Evolutionary conservation across 805 yeast genomes (phyloP), one percentile per base, ranked within the genome.

Genomic region (Teunomyces barrocoloradensis): DNA sequence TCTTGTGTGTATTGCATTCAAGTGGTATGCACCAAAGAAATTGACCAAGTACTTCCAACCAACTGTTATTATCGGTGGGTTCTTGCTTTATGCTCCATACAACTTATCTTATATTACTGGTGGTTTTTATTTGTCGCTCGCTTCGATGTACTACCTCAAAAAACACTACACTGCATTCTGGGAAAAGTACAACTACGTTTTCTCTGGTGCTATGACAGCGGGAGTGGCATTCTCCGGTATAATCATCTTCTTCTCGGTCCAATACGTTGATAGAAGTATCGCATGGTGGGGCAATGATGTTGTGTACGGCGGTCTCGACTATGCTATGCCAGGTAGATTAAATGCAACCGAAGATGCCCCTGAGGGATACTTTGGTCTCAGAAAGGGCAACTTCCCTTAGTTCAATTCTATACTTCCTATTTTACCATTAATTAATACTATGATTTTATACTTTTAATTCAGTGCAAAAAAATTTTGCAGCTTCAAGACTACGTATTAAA

Each of bases 351-450:
- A 37, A 37, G 27, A 9, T 6, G 64, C 66, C 5, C 64, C 66
- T 2, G 66, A 57, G 29, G 74, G 75, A 1, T 69, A 68, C 53
- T 68, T 71, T 50, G 75, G 75, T 4, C 66, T 64, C n/a, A 57
- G 69, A 50, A 33, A 46, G 6, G 69, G 68, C 5, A 47, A 56
- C 45, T 61, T 51, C 49, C 67, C 65, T 20, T 37, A 37, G 15
- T 23, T 37, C 28, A 36, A 5, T 37, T 37, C 40, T 25, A 25
- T 25, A 9, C 27, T 25, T 6, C 2, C 4, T 9, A 7, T 25
- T 9, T 25, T 9, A 21, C 25, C 25, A 2, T 21, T 21, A 6
- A 21, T 21, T 21, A 21, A 21, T 21, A 6, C 25, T 6, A 25
- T 25, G 25, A 25, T 25, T 25, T 7, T 25, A 9, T 3, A 25